Percentiles rank a stretch among this genome's conserved stretches.
Conservation (phyloP, 2,329 filamentous ascomycete genomes). For the Ophiostoma piceae region DNA sequence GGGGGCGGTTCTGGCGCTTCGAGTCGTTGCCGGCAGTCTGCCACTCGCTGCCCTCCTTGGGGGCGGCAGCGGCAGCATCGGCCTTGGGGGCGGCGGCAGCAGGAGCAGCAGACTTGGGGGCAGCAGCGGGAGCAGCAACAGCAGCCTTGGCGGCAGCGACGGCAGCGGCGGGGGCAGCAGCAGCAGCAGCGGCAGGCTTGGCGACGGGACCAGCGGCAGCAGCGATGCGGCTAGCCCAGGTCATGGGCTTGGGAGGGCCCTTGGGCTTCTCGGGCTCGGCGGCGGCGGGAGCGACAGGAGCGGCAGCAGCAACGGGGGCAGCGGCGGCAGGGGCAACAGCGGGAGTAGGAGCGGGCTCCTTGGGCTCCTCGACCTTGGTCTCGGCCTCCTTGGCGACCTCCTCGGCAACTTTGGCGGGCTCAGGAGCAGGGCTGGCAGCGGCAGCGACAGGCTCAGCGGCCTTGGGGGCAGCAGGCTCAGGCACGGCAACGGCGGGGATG, state of each 20-base stretch:
- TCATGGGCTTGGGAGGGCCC: conserved; percentile 56
- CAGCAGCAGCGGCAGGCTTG: conserved; percentile 49
- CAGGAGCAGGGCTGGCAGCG: conserved; percentile 32
- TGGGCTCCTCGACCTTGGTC: conserved; percentile 61
- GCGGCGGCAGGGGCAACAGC: conserved; percentile 47
- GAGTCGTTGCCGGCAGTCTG: conserved; percentile 80
- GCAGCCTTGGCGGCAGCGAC: conserved; percentile 51
- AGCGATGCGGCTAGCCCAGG: conserved; percentile 67
- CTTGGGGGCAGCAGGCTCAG: conserved; percentile 36
- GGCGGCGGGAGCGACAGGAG: conserved; percentile 49
- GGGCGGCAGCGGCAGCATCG: conserved; percentile 26
- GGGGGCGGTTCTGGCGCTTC: conserved; percentile 74
- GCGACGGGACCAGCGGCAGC: conserved; percentile 52
- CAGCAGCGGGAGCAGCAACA: conserved; percentile 39
- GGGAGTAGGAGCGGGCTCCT: conserved; percentile 55
- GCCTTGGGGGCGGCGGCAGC: conserved; percentile 31
- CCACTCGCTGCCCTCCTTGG: conserved; percentile 67
- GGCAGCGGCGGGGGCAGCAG: conserved; percentile 47
- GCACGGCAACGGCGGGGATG: conserved; percentile 39
- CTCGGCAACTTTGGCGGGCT: conserved; percentile 47
- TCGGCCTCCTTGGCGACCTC: conserved; percentile 52
- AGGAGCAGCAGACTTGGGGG: conserved; percentile 33
- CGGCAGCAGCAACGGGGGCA: conserved; percentile 34
- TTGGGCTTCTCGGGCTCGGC: conserved; percentile 45
- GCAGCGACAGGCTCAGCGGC: conserved; percentile 33